Percentiles rank a stretch among this genome's conserved stretches.
Conservation (phyloP, 2,329 filamentous ascomycete genomes). For the Fusarium sp. region DNA sequence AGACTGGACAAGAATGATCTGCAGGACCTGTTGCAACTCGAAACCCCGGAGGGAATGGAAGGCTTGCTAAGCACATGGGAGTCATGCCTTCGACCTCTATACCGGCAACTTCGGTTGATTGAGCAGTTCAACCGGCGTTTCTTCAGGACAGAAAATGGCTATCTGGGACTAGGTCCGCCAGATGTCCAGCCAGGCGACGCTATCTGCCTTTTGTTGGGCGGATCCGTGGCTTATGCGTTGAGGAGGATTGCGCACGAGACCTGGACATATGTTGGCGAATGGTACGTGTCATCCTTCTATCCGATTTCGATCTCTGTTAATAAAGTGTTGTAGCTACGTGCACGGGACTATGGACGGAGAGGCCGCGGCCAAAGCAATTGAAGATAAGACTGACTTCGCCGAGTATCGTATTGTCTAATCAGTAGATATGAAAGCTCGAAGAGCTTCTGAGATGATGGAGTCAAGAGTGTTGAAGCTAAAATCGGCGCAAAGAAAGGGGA, state of each 20-base stretch:
- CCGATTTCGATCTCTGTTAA: fast-evolving
- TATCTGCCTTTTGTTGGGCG: background rate
- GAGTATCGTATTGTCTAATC: background rate
- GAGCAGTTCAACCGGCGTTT: conserved; percentile 7
- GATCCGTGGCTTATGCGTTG: background rate
- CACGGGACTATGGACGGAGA: background rate
- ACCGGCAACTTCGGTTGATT: background rate
- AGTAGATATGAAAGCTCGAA: background rate
- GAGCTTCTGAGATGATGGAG: background rate
- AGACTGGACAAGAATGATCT: background rate
- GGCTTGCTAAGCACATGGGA: background rate
- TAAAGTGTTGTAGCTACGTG: background rate
- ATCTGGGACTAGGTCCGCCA: background rate
- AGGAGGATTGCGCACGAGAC: background rate
- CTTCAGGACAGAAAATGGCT: background rate
- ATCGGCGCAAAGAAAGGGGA: background rate
- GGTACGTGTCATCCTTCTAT: background rate
- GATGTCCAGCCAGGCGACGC: background rate
- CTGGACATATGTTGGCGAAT: conserved; percentile 9
- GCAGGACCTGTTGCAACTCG: background rate
- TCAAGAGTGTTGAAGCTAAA: background rate
- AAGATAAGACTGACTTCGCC: background rate
- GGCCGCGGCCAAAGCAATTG: background rate
- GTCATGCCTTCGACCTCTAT: background rate
- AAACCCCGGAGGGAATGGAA: background rate